Conservation (phyloP, 2,329 filamentous ascomycete genomes). For the Huntiella bhutanensis region DNA sequence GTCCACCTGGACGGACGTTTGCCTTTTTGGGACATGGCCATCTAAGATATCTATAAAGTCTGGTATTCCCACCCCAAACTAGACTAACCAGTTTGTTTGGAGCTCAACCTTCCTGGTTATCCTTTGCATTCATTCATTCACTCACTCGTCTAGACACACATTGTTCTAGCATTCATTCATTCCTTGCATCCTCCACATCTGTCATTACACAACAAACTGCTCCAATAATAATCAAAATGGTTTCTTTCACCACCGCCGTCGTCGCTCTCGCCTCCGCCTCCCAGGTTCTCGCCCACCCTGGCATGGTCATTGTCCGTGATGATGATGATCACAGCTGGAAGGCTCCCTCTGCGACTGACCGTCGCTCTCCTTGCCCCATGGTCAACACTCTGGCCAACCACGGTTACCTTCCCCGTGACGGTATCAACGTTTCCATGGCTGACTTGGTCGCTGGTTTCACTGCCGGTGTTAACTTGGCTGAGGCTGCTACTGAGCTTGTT, state of each 20-base stretch:
- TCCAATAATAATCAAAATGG: conserved; percentile 2
- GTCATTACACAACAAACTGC: background rate
- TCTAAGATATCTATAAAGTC: too few species aligned
- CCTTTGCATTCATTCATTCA: conserved; percentile 1
- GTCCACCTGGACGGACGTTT: too few species aligned
- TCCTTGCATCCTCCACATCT: background rate
- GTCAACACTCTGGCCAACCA: conserved; percentile 15
- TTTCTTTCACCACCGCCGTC: conserved; percentile 2
- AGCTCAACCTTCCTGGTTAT: conserved; percentile 4
- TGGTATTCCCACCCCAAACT: too few species aligned
- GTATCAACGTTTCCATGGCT: conserved; percentile 12
- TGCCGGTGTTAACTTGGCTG: conserved; percentile 12
- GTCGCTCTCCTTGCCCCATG: conserved; percentile 15
- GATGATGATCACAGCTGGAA: conserved; percentile 10
- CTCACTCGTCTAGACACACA: background rate
- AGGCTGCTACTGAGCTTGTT: conserved; percentile 11
- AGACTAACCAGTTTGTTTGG: background rate
- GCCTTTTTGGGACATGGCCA: too few species aligned
- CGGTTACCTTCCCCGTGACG: conserved; percentile 13
- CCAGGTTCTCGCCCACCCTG: conserved; percentile 7
- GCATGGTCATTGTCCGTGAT: background rate
- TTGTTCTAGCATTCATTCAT: conserved; percentile 3
- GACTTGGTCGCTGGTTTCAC: conserved; percentile 12
- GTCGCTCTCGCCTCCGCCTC: conserved; percentile 6
- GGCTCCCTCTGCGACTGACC: conserved; percentile 1